phyloP scores from a whole-genome alignment of 805 yeast species.

The Myxozyma geophila region DNA sequence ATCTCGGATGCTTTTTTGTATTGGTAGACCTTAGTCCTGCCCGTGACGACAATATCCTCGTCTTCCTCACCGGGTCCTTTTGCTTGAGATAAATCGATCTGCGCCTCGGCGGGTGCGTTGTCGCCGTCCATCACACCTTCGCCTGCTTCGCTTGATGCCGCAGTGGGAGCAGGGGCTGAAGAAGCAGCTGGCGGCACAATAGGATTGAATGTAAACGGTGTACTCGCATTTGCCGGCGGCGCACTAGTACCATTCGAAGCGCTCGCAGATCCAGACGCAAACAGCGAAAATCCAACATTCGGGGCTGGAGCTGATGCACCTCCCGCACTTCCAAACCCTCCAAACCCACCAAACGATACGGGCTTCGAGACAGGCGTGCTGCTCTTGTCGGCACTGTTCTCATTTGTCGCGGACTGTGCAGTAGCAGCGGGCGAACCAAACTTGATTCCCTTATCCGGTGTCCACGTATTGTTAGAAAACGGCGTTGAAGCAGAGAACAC shows the following conservation, averaged over 20 bases:
- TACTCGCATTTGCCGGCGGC: not conserved
- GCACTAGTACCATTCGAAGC: not conserved
- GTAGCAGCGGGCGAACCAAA: constrained; percentile 36
- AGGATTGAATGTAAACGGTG: constrained; percentile 13
- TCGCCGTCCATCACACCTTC: constrained; percentile 21
- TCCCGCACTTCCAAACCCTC: constrained; percentile 10
- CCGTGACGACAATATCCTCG: constrained; percentile 66
- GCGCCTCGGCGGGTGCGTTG: constrained; percentile 44
- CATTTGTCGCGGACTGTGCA: not conserved
- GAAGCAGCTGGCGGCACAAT: constrained; percentile 40
- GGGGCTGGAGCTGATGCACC: constrained; percentile 11
- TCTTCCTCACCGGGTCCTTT: constrained; percentile 84
- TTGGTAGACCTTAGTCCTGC: constrained; percentile 72
- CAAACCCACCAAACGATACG: constrained; percentile 8
- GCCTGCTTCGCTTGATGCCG: constrained; percentile 3
- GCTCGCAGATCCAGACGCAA: not conserved
- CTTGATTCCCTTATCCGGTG: constrained; percentile 44
- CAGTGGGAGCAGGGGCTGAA: constrained; percentile 20
- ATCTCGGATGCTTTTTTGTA: constrained; percentile 55
- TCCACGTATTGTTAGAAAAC: constrained; percentile 39
- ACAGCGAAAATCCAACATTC: constrained; percentile 17
- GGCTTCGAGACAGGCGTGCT: constrained; percentile 15
- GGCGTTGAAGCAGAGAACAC: constrained; percentile 20
- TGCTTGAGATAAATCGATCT: constrained; percentile 57
- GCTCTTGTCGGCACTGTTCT: not conserved